Evolutionary conservation across 495 filamentous ascomycete species (phyloP).

Genomic region (Xylaria grammica): DNA sequence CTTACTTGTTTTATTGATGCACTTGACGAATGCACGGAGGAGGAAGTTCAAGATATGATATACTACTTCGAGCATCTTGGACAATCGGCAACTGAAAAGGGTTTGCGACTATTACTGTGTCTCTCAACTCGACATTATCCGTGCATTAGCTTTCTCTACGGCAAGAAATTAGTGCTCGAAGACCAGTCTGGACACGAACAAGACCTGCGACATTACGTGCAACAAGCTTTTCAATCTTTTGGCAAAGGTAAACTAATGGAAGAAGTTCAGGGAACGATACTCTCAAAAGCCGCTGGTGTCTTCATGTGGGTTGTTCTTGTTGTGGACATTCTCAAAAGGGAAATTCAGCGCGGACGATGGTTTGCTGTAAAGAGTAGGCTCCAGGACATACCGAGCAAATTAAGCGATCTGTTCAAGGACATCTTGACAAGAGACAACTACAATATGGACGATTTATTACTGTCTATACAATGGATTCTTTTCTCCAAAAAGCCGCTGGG

Average conservation of each 20-base stretch:
- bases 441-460: slow-evolving; percentile 34
- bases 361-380: slow-evolving; percentile 2
- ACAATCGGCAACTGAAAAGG: no score
- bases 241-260: slow-evolving; percentile 24
- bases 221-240: background rate
- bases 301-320: slow-evolving; percentile 59
- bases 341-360: slow-evolving; percentile 26
- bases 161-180: slow-evolving; percentile 37
- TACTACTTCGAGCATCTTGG: slow-evolving; percentile 21
- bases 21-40: slow-evolving; percentile 10
- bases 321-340: slow-evolving; percentile 50
- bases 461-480: no score
- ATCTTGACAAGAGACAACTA: slow-evolving; percentile 21
- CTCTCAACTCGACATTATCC: slow-evolving; percentile 61
- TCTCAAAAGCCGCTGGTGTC: slow-evolving; percentile 47
- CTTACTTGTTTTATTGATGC: slow-evolving; percentile 16
- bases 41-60: slow-evolving; percentile 16
- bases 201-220: background rate
- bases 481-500: no score
- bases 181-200: slow-evolving; percentile 2
- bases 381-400: background rate
- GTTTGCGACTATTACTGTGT: slow-evolving; percentile 37
- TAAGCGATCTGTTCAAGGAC: slow-evolving; percentile 4
- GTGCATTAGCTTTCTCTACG: slow-evolving; percentile 44
- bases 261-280: slow-evolving; percentile 38